Conservation (phyloP, 1,284 basidiomycete genomes). For the Melampsora americana region DNA sequence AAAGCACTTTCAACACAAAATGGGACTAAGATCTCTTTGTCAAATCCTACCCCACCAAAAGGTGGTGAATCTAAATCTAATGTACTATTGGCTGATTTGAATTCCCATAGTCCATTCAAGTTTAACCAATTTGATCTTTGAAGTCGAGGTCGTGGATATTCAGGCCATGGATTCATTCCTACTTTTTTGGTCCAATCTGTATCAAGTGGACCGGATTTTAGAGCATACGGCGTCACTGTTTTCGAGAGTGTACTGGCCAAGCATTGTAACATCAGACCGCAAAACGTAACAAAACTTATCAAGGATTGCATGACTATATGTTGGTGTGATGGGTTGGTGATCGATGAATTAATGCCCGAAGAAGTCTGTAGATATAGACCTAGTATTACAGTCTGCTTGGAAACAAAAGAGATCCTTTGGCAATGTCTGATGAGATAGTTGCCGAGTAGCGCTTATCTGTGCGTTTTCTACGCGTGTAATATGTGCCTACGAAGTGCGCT, state of each 20-base stretch:
- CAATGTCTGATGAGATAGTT: not conserved
- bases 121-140: constrained; percentile 23
- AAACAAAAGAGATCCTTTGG: not conserved
- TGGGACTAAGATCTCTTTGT: constrained; percentile 24
- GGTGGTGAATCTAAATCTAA: constrained; percentile 24
- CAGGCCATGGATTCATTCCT: constrained; percentile 28
- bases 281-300: not conserved
- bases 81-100: constrained; percentile 25
- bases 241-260: not conserved
- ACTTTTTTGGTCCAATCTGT: constrained; percentile 38
- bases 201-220: constrained; percentile 27
- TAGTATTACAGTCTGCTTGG: not conserved
- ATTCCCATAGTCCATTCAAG: constrained; percentile 41
- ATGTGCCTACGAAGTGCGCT: not conserved
- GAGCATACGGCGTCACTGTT: constrained; percentile 12
- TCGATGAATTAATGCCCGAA: too few species aligned
- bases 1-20: constrained; percentile 39
- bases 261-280: not conserved
- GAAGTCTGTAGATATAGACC: too few species aligned
- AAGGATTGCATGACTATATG: not conserved
- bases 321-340: too few species aligned
- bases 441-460: not conserved
- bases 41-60: constrained; percentile 15
- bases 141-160: constrained; percentile 35
- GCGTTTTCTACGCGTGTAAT: constrained; percentile 1